Percentiles rank a stretch among this genome's conserved stretches.
phyloP scores from a whole-genome alignment of 495 filamentous ascomycete species.

The Umbilicaria muhlenbergii region DNA sequence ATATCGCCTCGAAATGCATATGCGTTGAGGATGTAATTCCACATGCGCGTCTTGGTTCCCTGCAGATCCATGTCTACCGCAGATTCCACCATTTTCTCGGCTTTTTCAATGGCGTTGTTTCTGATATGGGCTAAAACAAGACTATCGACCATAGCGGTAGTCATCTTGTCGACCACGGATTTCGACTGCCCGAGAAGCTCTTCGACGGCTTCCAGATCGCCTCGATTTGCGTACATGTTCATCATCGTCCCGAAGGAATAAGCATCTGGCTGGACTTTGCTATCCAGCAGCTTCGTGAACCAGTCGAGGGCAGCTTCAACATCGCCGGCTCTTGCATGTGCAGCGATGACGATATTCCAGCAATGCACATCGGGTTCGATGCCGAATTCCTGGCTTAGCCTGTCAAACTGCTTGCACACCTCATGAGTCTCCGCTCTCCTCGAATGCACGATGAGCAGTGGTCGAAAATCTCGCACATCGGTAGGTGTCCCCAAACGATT shows the following conservation, averaged over 20 bases:
- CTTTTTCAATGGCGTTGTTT: slow-evolving; percentile 39
- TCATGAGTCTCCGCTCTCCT: slow-evolving; percentile 41
- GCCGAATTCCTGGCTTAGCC: slow-evolving; percentile 34
- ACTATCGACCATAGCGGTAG: slow-evolving; percentile 39
- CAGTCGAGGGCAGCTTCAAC: slow-evolving; percentile 41
- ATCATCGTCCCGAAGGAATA: slow-evolving; percentile 59
- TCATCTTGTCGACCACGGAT: slow-evolving; percentile 23
- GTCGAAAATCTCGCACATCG: slow-evolving; percentile 21
- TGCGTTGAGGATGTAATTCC: slow-evolving; percentile 60
- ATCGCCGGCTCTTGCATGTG: slow-evolving; percentile 48
- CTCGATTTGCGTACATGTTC: slow-evolving; percentile 49
- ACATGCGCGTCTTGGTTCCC: slow-evolving; percentile 44
- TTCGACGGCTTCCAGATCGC: slow-evolving; percentile 55
- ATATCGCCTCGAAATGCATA: slow-evolving; percentile 53
- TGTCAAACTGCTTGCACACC: slow-evolving; percentile 41
- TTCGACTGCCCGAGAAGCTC: slow-evolving; percentile 43
- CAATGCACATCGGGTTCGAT: slow-evolving; percentile 35
- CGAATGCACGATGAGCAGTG: slow-evolving; percentile 51
- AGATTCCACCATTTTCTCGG: slow-evolving; percentile 42
- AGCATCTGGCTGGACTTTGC: slow-evolving; percentile 29
- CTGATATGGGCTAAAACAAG: slow-evolving; percentile 55
- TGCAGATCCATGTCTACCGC: slow-evolving; percentile 23
- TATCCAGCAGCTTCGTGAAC: slow-evolving; percentile 39
- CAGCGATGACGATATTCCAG: slow-evolving; percentile 70
- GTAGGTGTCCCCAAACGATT: slow-evolving; percentile 20